phyloP scores from a whole-genome alignment of 257 asterid genomes.

The Anisodus acutangulus region DNA sequence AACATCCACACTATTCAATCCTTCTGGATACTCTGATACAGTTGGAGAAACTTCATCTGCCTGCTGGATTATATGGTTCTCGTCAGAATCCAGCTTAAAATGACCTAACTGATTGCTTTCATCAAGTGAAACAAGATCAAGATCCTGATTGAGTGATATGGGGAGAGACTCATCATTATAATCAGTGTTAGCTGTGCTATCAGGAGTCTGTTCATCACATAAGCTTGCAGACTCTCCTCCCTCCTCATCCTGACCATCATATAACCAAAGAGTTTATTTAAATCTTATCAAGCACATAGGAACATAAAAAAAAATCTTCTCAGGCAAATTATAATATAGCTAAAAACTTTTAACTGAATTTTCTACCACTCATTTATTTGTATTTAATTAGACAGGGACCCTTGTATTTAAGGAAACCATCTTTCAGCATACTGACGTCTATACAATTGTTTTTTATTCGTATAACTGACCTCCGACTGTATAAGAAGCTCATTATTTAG shows the following conservation, averaged over 20 bases:
- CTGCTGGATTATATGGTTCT: slow-evolving; percentile 43
- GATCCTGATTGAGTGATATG: slow-evolving; percentile 47
- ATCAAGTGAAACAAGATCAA: slow-evolving; percentile 46
- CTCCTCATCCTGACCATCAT: slow-evolving; percentile 46
- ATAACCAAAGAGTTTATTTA: slow-evolving; percentile 30
- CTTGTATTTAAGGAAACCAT: neutral
- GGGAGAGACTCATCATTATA: slow-evolving; percentile 48
- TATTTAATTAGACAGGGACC: neutral
- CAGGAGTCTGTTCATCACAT: slow-evolving; percentile 40
- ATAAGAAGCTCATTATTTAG: slow-evolving; percentile 43
- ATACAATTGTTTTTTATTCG: neutral
- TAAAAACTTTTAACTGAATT: neutral
- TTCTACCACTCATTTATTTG: slow-evolving; percentile 9
- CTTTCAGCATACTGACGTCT: neutral
- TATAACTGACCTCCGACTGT: slow-evolving; percentile 56
- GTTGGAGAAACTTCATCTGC: slow-evolving; percentile 46
- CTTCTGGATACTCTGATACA: slow-evolving; percentile 52
- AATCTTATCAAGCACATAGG: slow-evolving; percentile 12
- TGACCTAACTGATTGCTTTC: slow-evolving; percentile 47
- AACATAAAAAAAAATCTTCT: neutral
- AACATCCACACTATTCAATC: slow-evolving; percentile 48
- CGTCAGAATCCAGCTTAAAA: slow-evolving; percentile 49
- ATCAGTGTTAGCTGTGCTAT: slow-evolving; percentile 35
- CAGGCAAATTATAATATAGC: slow-evolving; percentile 2
- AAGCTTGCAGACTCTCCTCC: slow-evolving; percentile 39